Evolutionary conservation across 2,329 filamentous ascomycete genomes (phyloP), one percentile per base, ranked within the genome.

Genomic region (Fusarium armeniacum): DNA sequence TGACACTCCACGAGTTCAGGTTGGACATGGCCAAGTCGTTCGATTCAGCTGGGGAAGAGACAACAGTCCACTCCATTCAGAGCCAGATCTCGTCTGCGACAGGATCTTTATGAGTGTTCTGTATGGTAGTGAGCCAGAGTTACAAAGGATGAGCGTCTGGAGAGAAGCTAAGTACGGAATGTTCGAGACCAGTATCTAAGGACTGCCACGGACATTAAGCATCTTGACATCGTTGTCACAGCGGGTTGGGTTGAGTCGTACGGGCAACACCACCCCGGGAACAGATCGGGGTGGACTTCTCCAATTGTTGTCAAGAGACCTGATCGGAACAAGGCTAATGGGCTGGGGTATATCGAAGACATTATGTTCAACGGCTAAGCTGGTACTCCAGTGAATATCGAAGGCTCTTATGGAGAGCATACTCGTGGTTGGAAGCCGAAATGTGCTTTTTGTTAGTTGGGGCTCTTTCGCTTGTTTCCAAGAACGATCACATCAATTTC

Each of bases 91-190:
- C 6, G 12, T 30, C 1, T 30, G 33, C 11, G 54, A 59, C 10
- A 49, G 58, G 41, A 10, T 59, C 2, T 60, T 60, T 1, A 59
- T 60, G 43, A 59, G 33, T 6, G 54, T 50, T 2, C 1, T 60
- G 22, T 60, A 43, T 59, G 58, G 54, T 2, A 60, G 54, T n/a
- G 58, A 60, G 1, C 1, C 15, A 7, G 54, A 60, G 1, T 20
- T 60, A 10, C 41, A 28, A 36, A 3, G 9, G 0, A 59, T 60
- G 58, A 30, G 28, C 18, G 20, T 49, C 5, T 35, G 12, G 35
- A 50, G 54, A 28, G 4, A 30, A 2, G n/a, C n/a, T 3, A 2
- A 13, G 12, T 60, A 50, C 2, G 58, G 43, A 13, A 13, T 30
- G 0, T 59, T 13, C 13, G 41, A 18, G 1, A 3, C 11, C 3